Percentiles rank a stretch among this genome's conserved stretches.
Evolutionary conservation across 202 grass and related monocot genomes (phyloP).

Genomic region (Dendrocalamus latiflorus): DNA sequence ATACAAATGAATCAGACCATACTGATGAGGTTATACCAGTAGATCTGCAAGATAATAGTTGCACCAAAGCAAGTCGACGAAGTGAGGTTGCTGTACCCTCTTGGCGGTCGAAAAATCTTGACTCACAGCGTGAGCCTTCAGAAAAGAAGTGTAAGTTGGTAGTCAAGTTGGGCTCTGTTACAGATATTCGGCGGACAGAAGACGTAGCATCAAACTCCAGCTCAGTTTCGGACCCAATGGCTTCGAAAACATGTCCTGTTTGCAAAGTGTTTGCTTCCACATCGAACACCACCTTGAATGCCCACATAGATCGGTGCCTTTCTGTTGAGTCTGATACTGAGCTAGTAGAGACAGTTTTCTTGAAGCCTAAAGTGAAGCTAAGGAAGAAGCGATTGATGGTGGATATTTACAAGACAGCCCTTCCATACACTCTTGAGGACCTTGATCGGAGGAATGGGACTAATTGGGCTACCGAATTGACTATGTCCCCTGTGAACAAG

Average conservation of each 20-base stretch:
- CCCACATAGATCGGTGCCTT: too few species aligned
- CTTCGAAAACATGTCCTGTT: too few species aligned
- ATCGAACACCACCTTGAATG: too few species aligned
- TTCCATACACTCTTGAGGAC: slow-evolving; percentile 74
- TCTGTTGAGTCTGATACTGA: too few species aligned
- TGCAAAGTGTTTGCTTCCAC: too few species aligned
- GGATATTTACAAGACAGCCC: slow-evolving; percentile 75
- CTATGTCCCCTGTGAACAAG: too few species aligned
- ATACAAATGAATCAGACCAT: slow-evolving; percentile 20
- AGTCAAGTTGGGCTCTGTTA: slow-evolving; percentile 46
- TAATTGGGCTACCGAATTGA: too few species aligned
- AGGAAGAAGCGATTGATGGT: slow-evolving; percentile 83
- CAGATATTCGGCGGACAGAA: too few species aligned
- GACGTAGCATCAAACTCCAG: too few species aligned
- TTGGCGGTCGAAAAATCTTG: slow-evolving; percentile 35
- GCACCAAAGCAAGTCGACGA: slow-evolving; percentile 26
- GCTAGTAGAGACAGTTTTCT: too few species aligned
- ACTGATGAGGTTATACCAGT: slow-evolving; percentile 14
- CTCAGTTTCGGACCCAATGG: too few species aligned
- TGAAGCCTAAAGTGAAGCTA: slow-evolving; percentile 78
- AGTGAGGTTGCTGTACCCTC: slow-evolving; percentile 16
- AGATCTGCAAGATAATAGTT: slow-evolving; percentile 43
- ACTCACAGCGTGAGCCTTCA: slow-evolving; percentile 27
- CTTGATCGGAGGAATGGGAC: too few species aligned
- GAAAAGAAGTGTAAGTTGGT: slow-evolving; percentile 70